These are phyloP conservation scores for Chlamydomonas eustigma DNA, from an alignment of 139 green algal species.

Conservation along the genomic window DNA sequence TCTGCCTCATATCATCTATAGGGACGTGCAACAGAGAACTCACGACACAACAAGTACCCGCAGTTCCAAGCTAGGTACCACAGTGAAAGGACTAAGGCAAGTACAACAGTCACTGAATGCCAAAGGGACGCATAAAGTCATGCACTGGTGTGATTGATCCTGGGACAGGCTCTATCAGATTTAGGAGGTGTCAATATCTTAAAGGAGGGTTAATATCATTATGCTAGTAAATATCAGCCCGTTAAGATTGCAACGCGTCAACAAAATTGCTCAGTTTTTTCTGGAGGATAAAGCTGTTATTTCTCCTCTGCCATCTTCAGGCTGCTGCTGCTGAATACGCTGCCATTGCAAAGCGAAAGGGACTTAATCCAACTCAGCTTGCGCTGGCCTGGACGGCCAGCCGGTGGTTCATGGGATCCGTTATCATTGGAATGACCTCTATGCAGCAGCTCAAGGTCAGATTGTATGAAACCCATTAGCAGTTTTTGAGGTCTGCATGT, in stretches of 20 bases:
- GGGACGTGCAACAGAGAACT: conserved; percentile 20
- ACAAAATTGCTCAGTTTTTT: too few species aligned
- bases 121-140: too few species aligned
- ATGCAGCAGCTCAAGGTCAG: conserved; percentile 17
- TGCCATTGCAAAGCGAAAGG: conserved; percentile 50
- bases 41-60: conserved; percentile 42
- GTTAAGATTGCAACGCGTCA: too few species aligned
- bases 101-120: too few species aligned
- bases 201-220: too few species aligned
- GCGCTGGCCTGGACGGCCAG: neutral
- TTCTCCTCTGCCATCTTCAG: neutral
- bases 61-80: conserved; percentile 7
- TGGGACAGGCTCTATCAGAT: too few species aligned
- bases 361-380: neutral
- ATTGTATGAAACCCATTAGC: too few species aligned
- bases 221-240: too few species aligned
- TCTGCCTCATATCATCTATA: too few species aligned
- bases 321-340: conserved; percentile 50
- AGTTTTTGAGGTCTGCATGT: neutral
- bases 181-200: too few species aligned
- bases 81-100: neutral
- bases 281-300: too few species aligned
- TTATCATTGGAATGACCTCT: conserved; percentile 13
- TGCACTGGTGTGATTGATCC: too few species aligned
- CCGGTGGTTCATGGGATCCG: conserved; percentile 14